Base-by-base conservation (phyloP, 306 rosid species). In the Pyrus pyrifolia region DNA sequence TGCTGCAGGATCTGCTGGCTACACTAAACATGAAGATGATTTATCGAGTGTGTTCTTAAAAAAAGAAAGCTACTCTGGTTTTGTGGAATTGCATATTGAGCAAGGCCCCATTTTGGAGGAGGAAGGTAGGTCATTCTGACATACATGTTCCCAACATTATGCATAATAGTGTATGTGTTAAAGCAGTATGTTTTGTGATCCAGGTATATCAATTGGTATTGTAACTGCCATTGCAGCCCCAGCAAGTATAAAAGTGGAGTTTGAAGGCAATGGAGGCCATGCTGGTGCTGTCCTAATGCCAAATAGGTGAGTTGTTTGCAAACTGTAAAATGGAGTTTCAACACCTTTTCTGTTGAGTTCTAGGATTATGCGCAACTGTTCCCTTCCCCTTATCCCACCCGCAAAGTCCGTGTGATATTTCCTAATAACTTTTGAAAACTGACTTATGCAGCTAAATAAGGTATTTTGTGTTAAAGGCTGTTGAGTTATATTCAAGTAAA, bases 221-320 rank as follows among this genome's bases (percentile, higher is more conserved):
- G 97, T 92, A 80, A 89, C 97, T 49, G 98, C 97, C 51, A 92
- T 92, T 75, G 98, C 98, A 66, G 98, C 97, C 60, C 97, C 97
- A 8, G 98, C 98, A 70, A 92, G 97, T 78, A 84, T 90, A 46
- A 92, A 80, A 82, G 97, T 95, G 65, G 93, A 92, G 61, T 92
- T 95, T 83, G 96, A 92, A 87, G 97, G 97, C 76, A 92, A 86
- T 19, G 98, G 98, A 42, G 97, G 98, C 66, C 98, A 95, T 82
- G 98, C 97, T 0, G 97, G 98, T 45, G 96, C 97, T 5, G 97
- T 90, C 85, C 91, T 92, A 64, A 90, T 92, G 97, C 97, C 97
- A 82, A 83, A 86, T 70, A 89, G 98, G 98, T 95, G 78, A 80
- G 33, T 58, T 27, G 58, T 78, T 6, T 25, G 61, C 11, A 38